Evolutionary conservation across 345 rosid genomes (phyloP).

Genomic region (Citropsis articulata): DNA sequence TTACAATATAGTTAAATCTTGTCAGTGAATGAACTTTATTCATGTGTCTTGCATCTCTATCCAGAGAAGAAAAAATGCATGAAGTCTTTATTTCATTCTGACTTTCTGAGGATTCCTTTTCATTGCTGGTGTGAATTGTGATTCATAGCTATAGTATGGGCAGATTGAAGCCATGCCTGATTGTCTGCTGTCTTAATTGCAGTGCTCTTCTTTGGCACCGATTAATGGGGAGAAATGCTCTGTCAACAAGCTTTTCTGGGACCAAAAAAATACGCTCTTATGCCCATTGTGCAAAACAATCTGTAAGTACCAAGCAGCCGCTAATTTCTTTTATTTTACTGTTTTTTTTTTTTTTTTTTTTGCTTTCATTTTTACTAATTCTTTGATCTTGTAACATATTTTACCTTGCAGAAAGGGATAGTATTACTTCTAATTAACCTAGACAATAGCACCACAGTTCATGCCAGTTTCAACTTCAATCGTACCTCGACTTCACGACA

Average conservation of each 20-base stretch:
- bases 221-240: conserved; percentile 78
- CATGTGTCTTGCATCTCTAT: neutral
- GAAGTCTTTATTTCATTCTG: neutral
- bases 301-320: conserved; percentile 38
- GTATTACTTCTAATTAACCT: conserved; percentile 68
- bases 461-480: conserved; percentile 39
- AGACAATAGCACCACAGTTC: conserved; percentile 53
- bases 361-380: neutral
- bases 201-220: conserved; percentile 93
- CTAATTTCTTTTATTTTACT: neutral
- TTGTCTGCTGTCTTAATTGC: conserved; percentile 26
- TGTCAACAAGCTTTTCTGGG: conserved; percentile 61
- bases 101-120: neutral
- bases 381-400: conserved; percentile 7
- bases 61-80: neutral
- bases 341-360: neutral
- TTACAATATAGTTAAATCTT: neutral
- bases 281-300: conserved; percentile 75
- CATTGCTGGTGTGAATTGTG: neutral
- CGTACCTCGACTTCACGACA: conserved; percentile 27
- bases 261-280: conserved; percentile 68
- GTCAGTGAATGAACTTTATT: neutral
- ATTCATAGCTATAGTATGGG: neutral
- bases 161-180: conserved; percentile 1
- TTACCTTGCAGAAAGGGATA: conserved; percentile 66